Evolutionary conservation across 192 early-diverging fungal species (phyloP).

Genomic region (Backusella tarrabulga): DNA sequence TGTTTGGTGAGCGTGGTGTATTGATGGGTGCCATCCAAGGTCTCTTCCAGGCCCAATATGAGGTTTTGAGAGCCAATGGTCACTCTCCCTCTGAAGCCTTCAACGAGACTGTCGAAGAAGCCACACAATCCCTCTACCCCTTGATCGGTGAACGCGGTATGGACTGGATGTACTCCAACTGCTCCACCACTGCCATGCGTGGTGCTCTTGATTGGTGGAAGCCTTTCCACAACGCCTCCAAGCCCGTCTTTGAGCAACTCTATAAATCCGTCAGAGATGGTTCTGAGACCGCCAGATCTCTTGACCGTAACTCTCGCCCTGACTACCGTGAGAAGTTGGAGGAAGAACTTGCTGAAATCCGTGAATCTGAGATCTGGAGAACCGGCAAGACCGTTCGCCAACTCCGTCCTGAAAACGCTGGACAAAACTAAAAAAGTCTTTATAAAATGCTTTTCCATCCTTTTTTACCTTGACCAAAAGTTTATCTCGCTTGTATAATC

Average conservation of each 20-base stretch:
- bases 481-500: not conserved
- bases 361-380: constrained; percentile 91
- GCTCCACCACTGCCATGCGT: constrained; percentile 94
- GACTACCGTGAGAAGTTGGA: constrained; percentile 95
- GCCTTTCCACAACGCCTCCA: constrained; percentile 86
- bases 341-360: constrained; percentile 89
- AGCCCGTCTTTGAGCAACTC: constrained; percentile 91
- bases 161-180: constrained; percentile 97
- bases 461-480: not conserved
- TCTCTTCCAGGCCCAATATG: constrained; percentile 94
- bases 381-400: constrained; percentile 84
- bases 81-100: constrained; percentile 98
- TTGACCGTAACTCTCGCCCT: constrained; percentile 85
- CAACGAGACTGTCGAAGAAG: constrained; percentile 99
- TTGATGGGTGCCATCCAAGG: constrained; percentile 99
- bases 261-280: constrained; percentile 88
- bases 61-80: constrained; percentile 85
- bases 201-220: constrained; percentile 98
- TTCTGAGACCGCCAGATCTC: constrained; percentile 78
- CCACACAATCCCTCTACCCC: constrained; percentile 96
- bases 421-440: constrained; percentile 19
- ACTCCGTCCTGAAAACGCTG: constrained; percentile 83
- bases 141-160: constrained; percentile 95
- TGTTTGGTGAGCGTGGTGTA: constrained; percentile 95
- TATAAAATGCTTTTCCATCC: not conserved